Evolutionary conservation across 768 basidiomycete species (phyloP).

Genomic region (Termitomyces sp.): DNA sequence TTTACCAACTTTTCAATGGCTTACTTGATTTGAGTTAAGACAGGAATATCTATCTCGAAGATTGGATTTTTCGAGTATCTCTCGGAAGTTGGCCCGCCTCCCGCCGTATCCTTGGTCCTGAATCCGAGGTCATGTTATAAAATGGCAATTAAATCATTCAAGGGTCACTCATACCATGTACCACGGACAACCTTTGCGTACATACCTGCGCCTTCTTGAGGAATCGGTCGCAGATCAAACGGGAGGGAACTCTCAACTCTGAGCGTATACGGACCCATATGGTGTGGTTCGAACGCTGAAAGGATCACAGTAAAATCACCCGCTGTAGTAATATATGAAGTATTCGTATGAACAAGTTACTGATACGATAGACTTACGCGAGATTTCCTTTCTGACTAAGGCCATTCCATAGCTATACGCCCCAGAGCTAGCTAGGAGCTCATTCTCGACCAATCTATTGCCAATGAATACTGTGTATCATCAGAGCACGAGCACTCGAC

Average conservation of each 20-base stretch:
- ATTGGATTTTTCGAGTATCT: slow-evolving; percentile 65
- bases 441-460: slow-evolving; percentile 53
- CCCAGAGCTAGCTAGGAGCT: slow-evolving; percentile 69
- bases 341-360: background rate
- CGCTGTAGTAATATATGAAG: slow-evolving; percentile 28
- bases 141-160: background rate
- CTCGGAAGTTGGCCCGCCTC: slow-evolving; percentile 61
- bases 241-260: slow-evolving; percentile 54
- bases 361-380: slow-evolving; percentile 33
- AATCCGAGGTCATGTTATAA: background rate
- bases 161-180: slow-evolving; percentile 48
- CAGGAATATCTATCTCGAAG: slow-evolving; percentile 53
- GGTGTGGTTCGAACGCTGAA: slow-evolving; percentile 76
- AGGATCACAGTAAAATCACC: slow-evolving; percentile 82
- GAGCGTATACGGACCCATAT: slow-evolving; percentile 61
- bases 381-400: slow-evolving; percentile 41
- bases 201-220: slow-evolving; percentile 91
- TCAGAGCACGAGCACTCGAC: slow-evolving; percentile 20
- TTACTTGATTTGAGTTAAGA: slow-evolving; percentile 55
- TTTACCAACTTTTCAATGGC: background rate
- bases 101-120: slow-evolving; percentile 57
- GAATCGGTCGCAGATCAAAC: slow-evolving; percentile 60
- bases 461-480: background rate
- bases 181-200: slow-evolving; percentile 65
- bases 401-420: slow-evolving; percentile 79